Base-by-base conservation (phyloP, 1,139 yeast genomes). In the Blastobotrys malaysiensis region DNA sequence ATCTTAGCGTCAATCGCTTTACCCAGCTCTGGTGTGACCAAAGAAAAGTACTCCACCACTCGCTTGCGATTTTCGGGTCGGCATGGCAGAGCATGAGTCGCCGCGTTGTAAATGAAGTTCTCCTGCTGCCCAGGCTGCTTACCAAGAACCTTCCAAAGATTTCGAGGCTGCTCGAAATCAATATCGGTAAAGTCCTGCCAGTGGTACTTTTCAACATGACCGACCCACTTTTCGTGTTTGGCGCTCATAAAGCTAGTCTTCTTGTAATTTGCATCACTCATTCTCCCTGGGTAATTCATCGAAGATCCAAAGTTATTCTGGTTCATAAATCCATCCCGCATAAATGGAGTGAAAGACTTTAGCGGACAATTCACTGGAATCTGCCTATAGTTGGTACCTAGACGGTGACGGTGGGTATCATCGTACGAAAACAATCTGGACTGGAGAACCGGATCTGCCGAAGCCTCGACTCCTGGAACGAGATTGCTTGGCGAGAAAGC, bases 371-470 rank as follows among this genome's bases (percentile, higher is more conserved):
- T 51, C 5, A 51, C 53, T 6, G 53, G 53, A 21, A 51, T 46
- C 31, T 51, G 53, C 43, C 43, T 36, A 20, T 46, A 51, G 20
- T 51, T 51, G 18, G 50, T n/a, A 27, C 90, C 90, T 64, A 84
- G 76, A 65, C 87, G 77, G 72, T 82, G 79, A 19, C 76, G 67
- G 55, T 86, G 95, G 51, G 95, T 86, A 73, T 87, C 95, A 57
- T 89, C 83, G 73, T 87, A 87, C 36, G 95, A 84, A 71, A 86
- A 87, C 63, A 87, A 75, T 73, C 95, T 82, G 16, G 89, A 80
- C 74, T 87, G 95, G 69, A 87, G 77, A 49, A 87, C 95, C 49
- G 95, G 91, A 69, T 87, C 95, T 61, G 89, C 89, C 48, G 89
- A 82, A 52, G 95, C 79, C 71, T 85, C 88, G 79, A 85, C 83